Evolutionary conservation across 2,329 filamentous ascomycete genomes (phyloP), one percentile per base, ranked within the genome.

Genomic region (Monilinia vaccinii-corymbosi): DNA sequence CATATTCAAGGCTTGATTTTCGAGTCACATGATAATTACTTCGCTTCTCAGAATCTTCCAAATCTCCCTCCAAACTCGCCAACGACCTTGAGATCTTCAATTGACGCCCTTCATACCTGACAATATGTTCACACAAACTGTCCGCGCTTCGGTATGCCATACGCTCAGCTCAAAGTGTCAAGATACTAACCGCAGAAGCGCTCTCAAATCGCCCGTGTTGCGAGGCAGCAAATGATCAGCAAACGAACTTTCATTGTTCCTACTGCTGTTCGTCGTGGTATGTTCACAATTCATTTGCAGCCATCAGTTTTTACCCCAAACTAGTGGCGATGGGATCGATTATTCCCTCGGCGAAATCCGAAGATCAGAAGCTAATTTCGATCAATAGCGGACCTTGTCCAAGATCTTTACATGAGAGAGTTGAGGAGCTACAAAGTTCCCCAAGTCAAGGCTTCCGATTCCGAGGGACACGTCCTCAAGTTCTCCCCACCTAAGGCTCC

Each of bases 331-430:
- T 7, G 18, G 13, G 14, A 32, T 13, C n/a, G 4, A 28, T 6
- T 9, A n/a, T 40, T 14, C 34, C n/a, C 10, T 21, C 34, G 53
- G 28, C 23, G 13, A 32, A 23, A 31, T 25, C 25, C 46, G n/a
- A 42, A 36, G 55, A 56, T n/a, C 18, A 40, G 44, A 53, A 61
- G 63, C 67, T 70, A 67, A 68, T 57, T 49, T 40, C 36, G 32
- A 32, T 53, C 44, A 40, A 28, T 73, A 97, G 94, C 90, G 85
- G 94, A 99, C 77, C 85, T 96, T 72, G 90, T 99, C 71, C 94
- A 97, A 79, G 93, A 97, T 75, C 84, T 99, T 73, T 99, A 99
- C 83, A 86, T 99, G 70, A 88, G 87, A 76, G 92, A 97, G 79
- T 86, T 99, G 74, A 94, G 93, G 80, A 84, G 85, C 77, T 97